These are phyloP conservation scores for Sporobolus alterniflorus DNA, from an alignment of 202 grass and related monocot genomes.

Conservation along the genomic window DNA sequence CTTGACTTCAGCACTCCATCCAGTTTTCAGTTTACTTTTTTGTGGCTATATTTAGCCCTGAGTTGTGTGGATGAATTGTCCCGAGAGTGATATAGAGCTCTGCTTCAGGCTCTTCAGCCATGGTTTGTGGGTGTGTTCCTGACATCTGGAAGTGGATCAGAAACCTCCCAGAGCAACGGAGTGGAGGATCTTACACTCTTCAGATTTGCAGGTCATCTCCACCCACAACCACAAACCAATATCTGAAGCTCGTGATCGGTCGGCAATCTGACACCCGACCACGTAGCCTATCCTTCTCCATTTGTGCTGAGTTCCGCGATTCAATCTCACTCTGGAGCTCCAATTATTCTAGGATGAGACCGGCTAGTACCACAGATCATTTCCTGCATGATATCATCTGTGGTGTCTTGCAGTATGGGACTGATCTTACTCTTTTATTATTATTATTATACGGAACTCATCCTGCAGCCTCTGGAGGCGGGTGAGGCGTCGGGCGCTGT, in stretches of 20 bases:
- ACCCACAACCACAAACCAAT: conserved; percentile 43
- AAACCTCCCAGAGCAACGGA: conserved; percentile 62
- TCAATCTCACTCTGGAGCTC: conserved; percentile 58
- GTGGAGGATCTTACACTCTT: conserved; percentile 40
- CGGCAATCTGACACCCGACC: conserved; percentile 25
- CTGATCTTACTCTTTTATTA: too few relatives aligned
- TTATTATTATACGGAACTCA: too few relatives aligned
- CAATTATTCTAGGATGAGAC: conserved; percentile 18
- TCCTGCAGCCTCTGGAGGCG: too few relatives aligned
- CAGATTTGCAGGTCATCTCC: conserved; percentile 54
- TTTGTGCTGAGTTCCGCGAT: conserved; percentile 28
- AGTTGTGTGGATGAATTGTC: not conserved
- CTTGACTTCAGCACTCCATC: not conserved
- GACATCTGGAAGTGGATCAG: conserved; percentile 74
- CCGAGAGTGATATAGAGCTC: not conserved
- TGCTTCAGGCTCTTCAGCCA: conserved; percentile 22
- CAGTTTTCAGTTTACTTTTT: not conserved
- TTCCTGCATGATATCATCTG: too few relatives aligned
- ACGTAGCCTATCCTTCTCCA: conserved; percentile 37
- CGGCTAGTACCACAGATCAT: conserved; percentile 15
- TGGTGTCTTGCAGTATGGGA: too few relatives aligned
- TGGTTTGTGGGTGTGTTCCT: conserved; percentile 52
- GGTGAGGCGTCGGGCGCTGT: too few relatives aligned
- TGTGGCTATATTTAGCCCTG: conserved; percentile 17
- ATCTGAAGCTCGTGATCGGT: conserved; percentile 28